Evolutionary conservation across 2,329 filamentous ascomycete species (phyloP).

Genomic region (Alternaria arborescens): DNA sequence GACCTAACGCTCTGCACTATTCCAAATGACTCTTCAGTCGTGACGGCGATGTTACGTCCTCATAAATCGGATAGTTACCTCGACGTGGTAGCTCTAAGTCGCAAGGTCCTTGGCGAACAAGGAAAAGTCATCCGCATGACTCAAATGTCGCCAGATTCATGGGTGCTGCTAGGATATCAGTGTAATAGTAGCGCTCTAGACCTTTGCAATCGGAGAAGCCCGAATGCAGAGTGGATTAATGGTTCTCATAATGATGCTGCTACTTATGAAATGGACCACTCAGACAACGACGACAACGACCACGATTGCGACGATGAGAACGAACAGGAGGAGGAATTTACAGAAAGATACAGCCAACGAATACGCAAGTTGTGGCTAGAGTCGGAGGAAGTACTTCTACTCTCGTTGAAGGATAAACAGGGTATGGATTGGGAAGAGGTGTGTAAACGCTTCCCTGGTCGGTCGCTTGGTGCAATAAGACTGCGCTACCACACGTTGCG

Average conservation of each 20-base stretch:
- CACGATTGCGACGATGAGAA: conserved; percentile 4
- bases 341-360: conserved; percentile 14
- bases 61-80: neutral
- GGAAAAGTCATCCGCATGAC: conserved; percentile 7
- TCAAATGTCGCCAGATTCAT: neutral
- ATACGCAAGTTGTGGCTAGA: conserved; percentile 15
- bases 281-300: conserved; percentile 14
- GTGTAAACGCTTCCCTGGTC: conserved; percentile 23
- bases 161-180: conserved; percentile 2
- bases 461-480: conserved; percentile 16
- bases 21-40: conserved; percentile 2
- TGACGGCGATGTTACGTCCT: neutral
- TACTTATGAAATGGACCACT: conserved; percentile 19
- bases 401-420: conserved; percentile 20
- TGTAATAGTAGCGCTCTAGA: neutral
- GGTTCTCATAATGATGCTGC: conserved; percentile 12
- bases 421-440: conserved; percentile 20
- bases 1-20: conserved; percentile 6
- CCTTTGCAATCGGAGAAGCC: conserved; percentile 14
- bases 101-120: conserved; percentile 5
- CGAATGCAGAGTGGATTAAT: conserved; percentile 18
- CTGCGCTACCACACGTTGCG: conserved; percentile 20
- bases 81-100: neutral
- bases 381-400: conserved; percentile 21
- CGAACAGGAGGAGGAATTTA: conserved; percentile 17